A percentile compares a stretch with the other conserved stretches of the same genome.
Evolutionary conservation across 208 protist species (phyloP).

Genomic region (Angomonas ambiguus): DNA sequence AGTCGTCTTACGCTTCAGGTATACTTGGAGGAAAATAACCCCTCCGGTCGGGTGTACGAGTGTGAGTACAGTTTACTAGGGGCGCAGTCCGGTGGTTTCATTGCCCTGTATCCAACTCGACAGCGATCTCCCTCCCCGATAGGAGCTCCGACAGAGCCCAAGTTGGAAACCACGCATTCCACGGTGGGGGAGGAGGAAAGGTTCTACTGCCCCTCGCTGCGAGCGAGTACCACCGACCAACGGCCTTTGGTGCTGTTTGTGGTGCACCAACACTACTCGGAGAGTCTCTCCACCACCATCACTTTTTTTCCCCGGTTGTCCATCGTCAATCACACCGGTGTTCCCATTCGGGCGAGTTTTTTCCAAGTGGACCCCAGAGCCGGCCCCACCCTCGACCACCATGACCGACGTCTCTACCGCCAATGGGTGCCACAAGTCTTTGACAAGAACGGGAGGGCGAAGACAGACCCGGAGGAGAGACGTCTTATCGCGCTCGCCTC

Average conservation of each 20-base stretch:
- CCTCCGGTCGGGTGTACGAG: slow-evolving; percentile 5
- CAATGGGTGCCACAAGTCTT: slow-evolving; percentile 30
- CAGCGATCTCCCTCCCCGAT: not conserved
- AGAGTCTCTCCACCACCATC: slow-evolving; percentile 48
- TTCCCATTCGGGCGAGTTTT: slow-evolving; percentile 44
- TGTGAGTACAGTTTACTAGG: slow-evolving; percentile 4
- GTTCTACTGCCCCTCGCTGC: slow-evolving; percentile 26
- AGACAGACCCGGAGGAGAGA: slow-evolving; percentile 24
- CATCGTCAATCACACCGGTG: slow-evolving; percentile 68
- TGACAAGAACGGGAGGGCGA: not conserved
- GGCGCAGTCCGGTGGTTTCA: slow-evolving; percentile 1
- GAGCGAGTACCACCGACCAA: slow-evolving; percentile 18
- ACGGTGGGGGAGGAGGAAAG: not conserved
- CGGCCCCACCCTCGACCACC: slow-evolving; percentile 28
- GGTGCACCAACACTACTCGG: slow-evolving; percentile 25
- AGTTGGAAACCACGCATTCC: not conserved
- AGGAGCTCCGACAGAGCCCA: not conserved
- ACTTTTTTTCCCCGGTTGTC: slow-evolving; percentile 59
- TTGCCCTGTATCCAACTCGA: not conserved
- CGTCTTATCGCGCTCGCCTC: slow-evolving; percentile 46
- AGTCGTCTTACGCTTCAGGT: not conserved
- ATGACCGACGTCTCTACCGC: slow-evolving; percentile 26
- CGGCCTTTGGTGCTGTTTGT: slow-evolving; percentile 60
- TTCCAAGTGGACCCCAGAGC: slow-evolving; percentile 54
- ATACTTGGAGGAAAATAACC: not conserved